Evolutionary conservation across 2,329 filamentous ascomycete genomes (phyloP).

Genomic region (Cyphellophora attinorum): DNA sequence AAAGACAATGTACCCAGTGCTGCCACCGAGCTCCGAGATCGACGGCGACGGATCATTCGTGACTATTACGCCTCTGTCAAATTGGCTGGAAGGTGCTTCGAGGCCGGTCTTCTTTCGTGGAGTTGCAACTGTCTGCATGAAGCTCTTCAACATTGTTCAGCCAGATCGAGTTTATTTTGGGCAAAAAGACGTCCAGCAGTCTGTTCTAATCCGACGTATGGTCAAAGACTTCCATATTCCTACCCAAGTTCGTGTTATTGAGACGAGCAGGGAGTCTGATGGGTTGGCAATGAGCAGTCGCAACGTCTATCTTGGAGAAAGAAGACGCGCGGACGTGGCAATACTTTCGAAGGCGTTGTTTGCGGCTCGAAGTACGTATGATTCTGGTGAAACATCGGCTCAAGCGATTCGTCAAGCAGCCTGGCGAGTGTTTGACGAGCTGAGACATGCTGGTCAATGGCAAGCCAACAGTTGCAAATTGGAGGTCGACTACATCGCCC

Average conservation of each 20-base stretch:
- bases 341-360: slow-evolving; percentile 62
- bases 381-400: slow-evolving; percentile 43
- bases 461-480: slow-evolving; percentile 37
- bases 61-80: slow-evolving; percentile 74
- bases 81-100: slow-evolving; percentile 72
- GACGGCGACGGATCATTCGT: slow-evolving; percentile 80
- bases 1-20: slow-evolving; percentile 75
- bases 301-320: slow-evolving; percentile 80
- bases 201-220: slow-evolving; percentile 77
- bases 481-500: slow-evolving; percentile 84
- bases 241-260: slow-evolving; percentile 61
- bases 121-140: slow-evolving; percentile 94
- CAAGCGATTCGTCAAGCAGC: slow-evolving; percentile 65
- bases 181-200: slow-evolving; percentile 97
- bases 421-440: slow-evolving; percentile 43
- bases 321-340: slow-evolving; percentile 61
- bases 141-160: slow-evolving; percentile 73
- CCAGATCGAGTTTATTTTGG: slow-evolving; percentile 84
- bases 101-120: slow-evolving; percentile 93
- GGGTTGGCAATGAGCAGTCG: slow-evolving; percentile 85
- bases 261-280: slow-evolving; percentile 67
- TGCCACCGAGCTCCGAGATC: slow-evolving; percentile 62
- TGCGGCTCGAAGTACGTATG: slow-evolving; percentile 61
- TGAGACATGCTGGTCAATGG: slow-evolving; percentile 11
- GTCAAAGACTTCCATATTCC: slow-evolving; percentile 79